phyloP scores from a whole-genome alignment of 2,329 filamentous ascomycete species.

The Pseudonectria buxi region DNA sequence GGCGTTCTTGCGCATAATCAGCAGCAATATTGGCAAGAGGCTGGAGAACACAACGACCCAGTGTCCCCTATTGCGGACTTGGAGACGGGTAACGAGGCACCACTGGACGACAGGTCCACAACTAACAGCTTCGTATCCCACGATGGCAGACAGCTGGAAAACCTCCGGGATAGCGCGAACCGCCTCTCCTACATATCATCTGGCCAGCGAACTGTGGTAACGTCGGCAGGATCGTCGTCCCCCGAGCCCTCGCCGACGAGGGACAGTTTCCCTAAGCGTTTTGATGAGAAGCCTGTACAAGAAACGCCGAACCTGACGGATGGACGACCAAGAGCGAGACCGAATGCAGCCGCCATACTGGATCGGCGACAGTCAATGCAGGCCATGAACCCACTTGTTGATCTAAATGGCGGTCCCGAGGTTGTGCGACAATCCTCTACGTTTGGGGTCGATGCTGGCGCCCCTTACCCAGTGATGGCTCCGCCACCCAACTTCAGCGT shows the following conservation, averaged over 20 bases:
- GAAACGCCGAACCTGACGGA: conserved; percentile 13
- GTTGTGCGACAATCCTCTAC: conserved; percentile 17
- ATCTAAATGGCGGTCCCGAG: conserved; percentile 27
- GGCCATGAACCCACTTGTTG: conserved; percentile 36
- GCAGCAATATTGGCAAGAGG: conserved; percentile 10
- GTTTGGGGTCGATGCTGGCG: conserved; percentile 9
- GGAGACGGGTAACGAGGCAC: conserved; percentile 31
- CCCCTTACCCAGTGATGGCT: conserved; percentile 1
- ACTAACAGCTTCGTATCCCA: conserved; percentile 52
- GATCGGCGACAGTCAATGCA: conserved; percentile 48
- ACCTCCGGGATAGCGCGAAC: conserved; percentile 47
- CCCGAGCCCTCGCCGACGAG: conserved; percentile 49
- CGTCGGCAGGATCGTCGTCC: conserved; percentile 49
- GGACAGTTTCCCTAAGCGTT: conserved; percentile 37
- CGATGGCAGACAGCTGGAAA: conserved; percentile 53
- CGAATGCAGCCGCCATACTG: conserved; percentile 45
- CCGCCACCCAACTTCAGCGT: conserved; percentile 48
- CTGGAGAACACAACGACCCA: conserved; percentile 7
- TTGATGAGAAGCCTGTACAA: conserved; percentile 12
- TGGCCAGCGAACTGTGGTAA: conserved; percentile 52
- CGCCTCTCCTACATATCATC: conserved; percentile 55
- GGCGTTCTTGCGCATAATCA: conserved; percentile 13
- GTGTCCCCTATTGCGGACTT: conserved; percentile 12
- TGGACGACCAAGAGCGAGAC: conserved; percentile 31
- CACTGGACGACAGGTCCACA: conserved; percentile 48